Evolutionary conservation across 1,139 yeast genomes (phyloP), one percentile per base, ranked within the genome.

Genomic region (Nadsonia commutata): DNA sequence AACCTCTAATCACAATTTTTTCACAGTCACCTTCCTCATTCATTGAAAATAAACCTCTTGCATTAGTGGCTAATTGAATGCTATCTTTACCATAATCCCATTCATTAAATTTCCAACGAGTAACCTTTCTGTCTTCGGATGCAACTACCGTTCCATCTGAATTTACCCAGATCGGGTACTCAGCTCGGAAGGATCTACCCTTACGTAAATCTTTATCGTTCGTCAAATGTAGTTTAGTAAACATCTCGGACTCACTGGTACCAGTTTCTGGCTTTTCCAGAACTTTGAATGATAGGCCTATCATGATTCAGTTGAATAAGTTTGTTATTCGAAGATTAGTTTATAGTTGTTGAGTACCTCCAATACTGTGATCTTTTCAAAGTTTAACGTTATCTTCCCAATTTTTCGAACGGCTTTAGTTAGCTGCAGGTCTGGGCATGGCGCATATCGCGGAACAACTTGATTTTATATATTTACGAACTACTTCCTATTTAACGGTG

Each of bases 101-200:
- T 53, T 88, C 98, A 46, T 78, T 76, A 62, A 85, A 85, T 59
- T 78, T 82, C 97, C 97, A 88, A 5, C 67, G 60, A 2, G 51
- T 49, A 18, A 63, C 43, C 33, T 41, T 42, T n/a, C 43, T 17
- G 19, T 19, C 27, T 37, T 31, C 19, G 36, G 42, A n/a, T 21
- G 40, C 17, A 23, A 16, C 23, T 17, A 20, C 27, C 21, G 31
- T 16, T 23, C 55, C 39, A 18, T 50, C 55, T 1, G 60, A 56
- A 33, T 50, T 47, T 39, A 49, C 58, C 64, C 65, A 61, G 1
- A 59, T 49, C 1, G 45, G 42, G 43, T 44, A 56, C n/a, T 41
- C 49, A 2, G 47, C 44, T 33, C 51, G 50, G 19, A 48, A 45
- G 8, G 56, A 59, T 38, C 47, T 43, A 2, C 62, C 62, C 21